Evolutionary conservation across 2,329 filamentous ascomycete species (phyloP).

Genomic region (Fusarium sublunatum): DNA sequence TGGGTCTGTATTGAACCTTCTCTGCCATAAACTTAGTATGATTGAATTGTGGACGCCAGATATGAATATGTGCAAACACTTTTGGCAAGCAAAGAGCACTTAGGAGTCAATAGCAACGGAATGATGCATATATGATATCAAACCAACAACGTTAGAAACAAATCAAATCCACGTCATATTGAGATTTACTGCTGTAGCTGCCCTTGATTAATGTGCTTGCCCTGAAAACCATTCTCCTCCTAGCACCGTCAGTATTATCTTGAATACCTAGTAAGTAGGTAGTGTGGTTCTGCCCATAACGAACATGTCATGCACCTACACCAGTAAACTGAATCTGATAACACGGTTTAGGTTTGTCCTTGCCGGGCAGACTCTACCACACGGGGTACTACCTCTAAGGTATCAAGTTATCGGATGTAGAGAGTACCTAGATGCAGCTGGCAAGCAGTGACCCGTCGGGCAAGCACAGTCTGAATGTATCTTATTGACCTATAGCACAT

Average conservation of each 20-base stretch:
- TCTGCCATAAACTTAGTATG: neutral
- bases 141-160: neutral
- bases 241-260: no score
- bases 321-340: no score
- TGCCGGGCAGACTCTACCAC: no score
- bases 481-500: neutral
- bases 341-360: no score
- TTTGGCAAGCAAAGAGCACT: neutral
- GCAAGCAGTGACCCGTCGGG: neutral
- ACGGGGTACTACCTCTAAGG: no score
- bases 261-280: no score
- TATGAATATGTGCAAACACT: neutral
- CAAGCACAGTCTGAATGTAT: neutral
- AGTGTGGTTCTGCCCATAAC: no score
- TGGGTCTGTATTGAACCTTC: neutral
- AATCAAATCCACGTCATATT: neutral
- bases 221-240: no score
- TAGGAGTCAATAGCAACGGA: conserved; percentile 4
- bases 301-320: no score
- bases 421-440: neutral
- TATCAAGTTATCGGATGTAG: no score
- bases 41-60: neutral
- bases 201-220: no score
- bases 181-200: no score
- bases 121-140: neutral